Evolutionary conservation across 352 stramenopile genomes (phyloP), one percentile per base, ranked within the genome.

Genomic region (Pythium folliculosum): DNA sequence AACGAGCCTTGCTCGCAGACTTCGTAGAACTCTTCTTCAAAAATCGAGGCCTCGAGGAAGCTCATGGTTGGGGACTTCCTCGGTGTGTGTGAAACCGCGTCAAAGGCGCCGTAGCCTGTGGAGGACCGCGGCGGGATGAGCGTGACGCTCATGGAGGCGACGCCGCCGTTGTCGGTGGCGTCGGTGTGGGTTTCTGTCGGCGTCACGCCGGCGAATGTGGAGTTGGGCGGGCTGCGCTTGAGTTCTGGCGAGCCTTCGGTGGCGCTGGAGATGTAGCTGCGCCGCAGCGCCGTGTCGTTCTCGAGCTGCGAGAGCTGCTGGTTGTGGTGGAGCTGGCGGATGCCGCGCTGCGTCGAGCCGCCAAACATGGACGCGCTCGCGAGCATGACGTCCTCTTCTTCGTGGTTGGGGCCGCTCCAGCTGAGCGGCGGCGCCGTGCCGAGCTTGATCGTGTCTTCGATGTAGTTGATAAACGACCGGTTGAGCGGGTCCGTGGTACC

Each of bases 1-100:
- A 92, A 86, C 22, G 81, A 86, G 1, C 79, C 82, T 58, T 90
- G 82, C 59, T 90, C 78, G 70, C 86, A 92, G 50, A 76, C 79
- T 32, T 88, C 77, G 40, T 85, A 84, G 55, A 92, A 90, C 49
- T 90, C 84, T 47, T 90, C 82, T n/a, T 90, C 81, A 3, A 90
- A 69, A 13, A 88, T 88, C 1, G 81, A 90, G 12, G 79, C 76
- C 58, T 91, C 83, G 47, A 91, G 63, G 69, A 83, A 76, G 45
- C 74, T 88, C 47, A 81, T 72, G 7, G 75, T 75, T 6, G 82
- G 82, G 0, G 80, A 89, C 55, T 76, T 77, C 40, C 76, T 69
- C 0, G 78, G 70, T 10, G 76, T 79, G 30, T 63, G 50, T 0
- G 75, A 67, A 5, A 69, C 66, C 5, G 71, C 77, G 50, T 92